A percentile compares a stretch with the other conserved stretches of the same genome.
phyloP scores from a whole-genome alignment of 1,139 yeast species.

The Trichomonascaceae sp. region DNA sequence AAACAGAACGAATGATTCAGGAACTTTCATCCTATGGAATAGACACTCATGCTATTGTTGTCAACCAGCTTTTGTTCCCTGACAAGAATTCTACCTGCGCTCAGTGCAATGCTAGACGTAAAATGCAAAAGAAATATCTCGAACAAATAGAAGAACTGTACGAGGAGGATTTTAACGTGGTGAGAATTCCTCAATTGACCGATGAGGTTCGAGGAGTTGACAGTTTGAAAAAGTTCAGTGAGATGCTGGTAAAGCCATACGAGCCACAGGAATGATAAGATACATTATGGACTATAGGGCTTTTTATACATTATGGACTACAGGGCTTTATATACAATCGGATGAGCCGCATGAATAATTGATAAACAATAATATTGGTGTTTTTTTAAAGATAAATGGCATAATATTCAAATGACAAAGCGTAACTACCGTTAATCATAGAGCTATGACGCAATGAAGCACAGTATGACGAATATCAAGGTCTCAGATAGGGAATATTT shows the following conservation, averaged over 20 bases:
- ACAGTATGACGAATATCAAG: no score
- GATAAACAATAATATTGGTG: no score
- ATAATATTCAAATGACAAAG: no score
- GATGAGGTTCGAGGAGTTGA: conserved; percentile 89
- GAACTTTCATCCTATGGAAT: conserved; percentile 89
- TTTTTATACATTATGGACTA: no score
- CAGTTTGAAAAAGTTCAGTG: conserved; percentile 58
- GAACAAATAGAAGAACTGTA: conserved; percentile 92
- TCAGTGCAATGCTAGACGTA: conserved; percentile 88
- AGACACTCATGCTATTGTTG: conserved; percentile 94
- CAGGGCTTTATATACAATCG: no score
- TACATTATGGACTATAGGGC: no score
- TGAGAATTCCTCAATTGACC: conserved; percentile 90
- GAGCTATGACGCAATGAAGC: no score
- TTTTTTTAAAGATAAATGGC: no score
- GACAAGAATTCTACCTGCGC: conserved; percentile 59
- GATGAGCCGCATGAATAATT: no score
- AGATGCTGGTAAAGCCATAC: conserved; percentile 32
- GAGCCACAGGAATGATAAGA: conserved; percentile 14
- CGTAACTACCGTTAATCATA: no score
- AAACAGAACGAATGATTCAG: conserved; percentile 95
- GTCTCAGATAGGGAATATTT: no score
- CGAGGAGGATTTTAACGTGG: conserved; percentile 85
- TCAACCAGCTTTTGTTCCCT: conserved; percentile 86
- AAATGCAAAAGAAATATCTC: conserved; percentile 91